These are phyloP conservation scores for Priceomyces castillae DNA, from an alignment of 805 yeast genomes.

Conservation along the genomic window DNA sequence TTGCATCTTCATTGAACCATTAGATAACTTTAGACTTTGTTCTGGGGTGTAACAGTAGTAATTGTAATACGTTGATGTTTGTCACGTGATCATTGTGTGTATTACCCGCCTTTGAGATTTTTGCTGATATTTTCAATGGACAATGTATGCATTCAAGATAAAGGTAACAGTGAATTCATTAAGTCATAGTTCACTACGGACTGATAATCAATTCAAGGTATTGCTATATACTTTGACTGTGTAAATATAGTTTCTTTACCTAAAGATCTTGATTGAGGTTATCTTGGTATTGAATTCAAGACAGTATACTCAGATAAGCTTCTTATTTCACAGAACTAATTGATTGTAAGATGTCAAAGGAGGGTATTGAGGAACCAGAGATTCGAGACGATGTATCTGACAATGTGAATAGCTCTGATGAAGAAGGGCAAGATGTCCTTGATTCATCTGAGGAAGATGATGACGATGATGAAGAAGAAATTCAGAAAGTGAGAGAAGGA, in stretches of 20 bases:
- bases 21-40: no score
- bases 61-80: no score
- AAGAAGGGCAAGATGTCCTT: conserved; percentile 38
- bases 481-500: conserved; percentile 79
- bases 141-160: not conserved
- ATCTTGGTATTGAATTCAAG: not conserved
- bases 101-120: not conserved
- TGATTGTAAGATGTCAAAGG: conserved; percentile 27
- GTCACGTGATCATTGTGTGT: no score
- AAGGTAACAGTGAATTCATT: not conserved
- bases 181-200: not conserved
- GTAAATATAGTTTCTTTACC: not conserved
- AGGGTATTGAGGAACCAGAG: conserved; percentile 31
- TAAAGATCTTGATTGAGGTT: not conserved
- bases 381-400: conserved; percentile 32
- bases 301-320: not conserved
- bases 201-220: not conserved
- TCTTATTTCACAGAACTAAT: not conserved
- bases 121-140: not conserved
- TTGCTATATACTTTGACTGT: not conserved
- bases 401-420: conserved; percentile 27
- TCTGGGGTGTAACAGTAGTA: no score
- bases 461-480: conserved; percentile 82
- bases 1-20: no score
- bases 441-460: conserved; percentile 87